Conservation (phyloP, 2,329 filamentous ascomycete species). For the Calonectria multiphialidica region DNA sequence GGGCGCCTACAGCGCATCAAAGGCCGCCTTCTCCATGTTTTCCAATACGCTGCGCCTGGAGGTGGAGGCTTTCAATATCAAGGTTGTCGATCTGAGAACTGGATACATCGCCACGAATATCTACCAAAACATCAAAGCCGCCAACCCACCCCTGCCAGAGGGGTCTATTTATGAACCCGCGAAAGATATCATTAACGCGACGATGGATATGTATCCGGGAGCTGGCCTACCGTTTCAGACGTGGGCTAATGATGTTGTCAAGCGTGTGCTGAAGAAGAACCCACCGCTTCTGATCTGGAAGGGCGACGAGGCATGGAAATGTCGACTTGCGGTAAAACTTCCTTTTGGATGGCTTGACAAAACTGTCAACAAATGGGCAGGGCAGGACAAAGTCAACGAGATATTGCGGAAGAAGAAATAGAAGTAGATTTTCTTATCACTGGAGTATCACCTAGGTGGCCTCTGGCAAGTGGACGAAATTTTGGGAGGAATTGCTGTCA, state of each 20-base stretch:
- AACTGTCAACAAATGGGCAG: neutral
- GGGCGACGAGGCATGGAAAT: neutral
- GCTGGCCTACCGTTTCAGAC: neutral
- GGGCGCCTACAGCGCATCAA: conserved; percentile 40
- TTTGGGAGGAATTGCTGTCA: too few relatives aligned
- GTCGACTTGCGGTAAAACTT: neutral
- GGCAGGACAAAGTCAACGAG: too few relatives aligned
- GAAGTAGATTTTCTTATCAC: too few relatives aligned
- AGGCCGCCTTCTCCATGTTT: conserved; percentile 36
- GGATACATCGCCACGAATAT: neutral
- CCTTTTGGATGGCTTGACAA: neutral
- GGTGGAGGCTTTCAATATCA: conserved; percentile 42
- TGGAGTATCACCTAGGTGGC: too few relatives aligned
- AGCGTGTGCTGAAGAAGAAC: neutral
- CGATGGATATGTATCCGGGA: neutral
- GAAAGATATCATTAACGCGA: neutral
- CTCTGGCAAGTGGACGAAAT: too few relatives aligned
- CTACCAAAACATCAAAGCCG: neutral
- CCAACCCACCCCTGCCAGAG: neutral
- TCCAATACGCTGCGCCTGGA: conserved; percentile 43
- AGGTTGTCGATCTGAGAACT: conserved; percentile 34
- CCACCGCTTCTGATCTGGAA: neutral
- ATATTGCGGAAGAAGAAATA: too few relatives aligned
- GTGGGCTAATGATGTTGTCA: neutral
- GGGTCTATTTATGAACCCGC: neutral